Evolutionary conservation across 1,284 basidiomycete genomes (phyloP), one percentile per base, ranked within the genome.

Genomic region (Trichosporon sp.): DNA sequence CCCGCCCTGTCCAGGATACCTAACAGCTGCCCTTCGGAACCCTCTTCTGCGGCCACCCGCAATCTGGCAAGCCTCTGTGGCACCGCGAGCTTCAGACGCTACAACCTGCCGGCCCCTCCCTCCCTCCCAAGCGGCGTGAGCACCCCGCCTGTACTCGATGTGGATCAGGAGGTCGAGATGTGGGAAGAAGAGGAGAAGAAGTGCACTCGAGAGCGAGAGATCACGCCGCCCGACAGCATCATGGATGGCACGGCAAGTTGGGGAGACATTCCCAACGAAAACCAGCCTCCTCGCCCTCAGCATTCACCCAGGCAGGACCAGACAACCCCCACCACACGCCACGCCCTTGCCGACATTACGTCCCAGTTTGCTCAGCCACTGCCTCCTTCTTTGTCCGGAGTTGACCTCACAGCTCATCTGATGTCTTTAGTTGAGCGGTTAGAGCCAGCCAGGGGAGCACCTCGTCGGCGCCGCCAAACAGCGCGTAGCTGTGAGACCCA

Each of bases 111-210:
- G 1, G 1, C 31, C 2, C 59, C 59, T n/a, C 59, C 35, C 7
- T 35, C 59, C 5, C 12, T 63, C 3, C 59, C 59, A 11, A 63
- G 59, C 59, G 59, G 59, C 6, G 0, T 63, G 59, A 37, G 59
- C 32, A 35, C 16, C 5, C 59, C 59, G 3, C 59, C 59, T 6
- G 16, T 5, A 3, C 31, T 63, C 3, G 16, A 63, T 19, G n/a
- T 63, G 14, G 59, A 63, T 4, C 31, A n/a, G 32, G 59, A 63
- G 59, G 37, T 63, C 6, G 32, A 63, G 16, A 63, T 63, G 59
- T 63, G 59, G 59, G 59, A 63, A 14, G 59, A 63, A 12, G 31
- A 32, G 11, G 56, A 16, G 26, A 2, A 26, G 31, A 12, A 10
- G 32, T n/a, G 32, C 14, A 35, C 7, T 12, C 59, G 31, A 4